Evolutionary conservation across 257 asterid species (phyloP), one percentile per base, ranked within the genome.

Genomic region (Galeopsis tetrahit): DNA sequence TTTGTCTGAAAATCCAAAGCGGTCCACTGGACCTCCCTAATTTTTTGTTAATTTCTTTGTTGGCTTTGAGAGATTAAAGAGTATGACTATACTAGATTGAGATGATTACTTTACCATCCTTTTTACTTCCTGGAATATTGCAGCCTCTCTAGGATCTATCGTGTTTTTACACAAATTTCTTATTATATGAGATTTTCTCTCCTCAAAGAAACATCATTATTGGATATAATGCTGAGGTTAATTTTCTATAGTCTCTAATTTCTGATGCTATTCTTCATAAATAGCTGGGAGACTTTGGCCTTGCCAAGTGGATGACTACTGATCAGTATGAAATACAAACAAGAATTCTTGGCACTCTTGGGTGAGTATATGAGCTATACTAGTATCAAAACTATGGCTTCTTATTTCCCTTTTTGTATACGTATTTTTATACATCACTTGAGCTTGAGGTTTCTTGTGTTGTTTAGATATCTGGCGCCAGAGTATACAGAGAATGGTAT

Each of bases 211-310:
- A 13, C 14, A 28, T 14, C 31, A 21, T 49, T 74, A 14, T 39
- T 59, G 55, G 7, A 78, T 38, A 73, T 42, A 68, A 8, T 49
- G 43, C 31, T 28, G 46, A 53, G 39, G 72, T 73, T 71, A 35
- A n/a, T 62, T 40, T 43, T 53, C 35, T 72, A 5, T 7, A 38
- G 34, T 71, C 39, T 33, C 53, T 56, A 60, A 79, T 53, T 53
- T 64, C 7, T 62, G 4, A 28, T 61, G 69, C 11, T 61, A 70
- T 70, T 73, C 1, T 28, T 60, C 59, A 43, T 66, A 56, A 73
- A 66, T 83, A 90, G 96, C 78, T 90, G 42, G 97, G 93, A 36
- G 97, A 90, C 72, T 88, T 86, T 62, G 97, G 97, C 65, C 91
- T 90, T n/a, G 95, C 97, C 40, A 90, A 80, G 83, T 88, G 95